A percentile compares a stretch with the other conserved stretches of the same genome.
Conservation (phyloP, 176 grass and related monocot genomes). For the Avena atlantica region DNA sequence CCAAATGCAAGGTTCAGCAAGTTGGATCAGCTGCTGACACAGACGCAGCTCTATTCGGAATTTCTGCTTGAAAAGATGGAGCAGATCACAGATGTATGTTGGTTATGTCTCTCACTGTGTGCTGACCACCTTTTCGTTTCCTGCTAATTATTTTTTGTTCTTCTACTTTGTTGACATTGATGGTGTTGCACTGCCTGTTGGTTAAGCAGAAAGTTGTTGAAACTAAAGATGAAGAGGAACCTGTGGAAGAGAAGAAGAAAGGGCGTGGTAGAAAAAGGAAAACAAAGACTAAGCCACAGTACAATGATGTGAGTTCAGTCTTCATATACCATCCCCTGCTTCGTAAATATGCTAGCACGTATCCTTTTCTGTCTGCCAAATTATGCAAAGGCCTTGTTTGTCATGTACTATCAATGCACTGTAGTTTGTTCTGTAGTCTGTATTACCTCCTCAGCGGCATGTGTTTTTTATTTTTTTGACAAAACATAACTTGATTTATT, state of each 20-base stretch:
- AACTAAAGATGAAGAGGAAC: slow-evolving; percentile 55
- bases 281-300: slow-evolving; percentile 47
- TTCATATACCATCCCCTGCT: background rate
- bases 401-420: too few species aligned
- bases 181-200: slow-evolving; percentile 36
- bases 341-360: too few species aligned
- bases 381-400: too few species aligned
- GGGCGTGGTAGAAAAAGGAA: slow-evolving; percentile 75
- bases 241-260: slow-evolving; percentile 58
- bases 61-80: slow-evolving; percentile 98
- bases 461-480: too few species aligned
- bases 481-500: background rate
- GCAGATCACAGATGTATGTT: slow-evolving; percentile 66
- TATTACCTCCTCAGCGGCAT: too few species aligned
- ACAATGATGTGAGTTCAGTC: slow-evolving; percentile 76
- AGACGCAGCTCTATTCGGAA: slow-evolving; percentile 87
- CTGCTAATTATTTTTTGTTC: background rate
- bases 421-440: too few species aligned
- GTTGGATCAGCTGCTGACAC: slow-evolving; percentile 79
- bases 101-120: background rate
- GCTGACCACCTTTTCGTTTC: background rate
- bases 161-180: background rate
- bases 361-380: too few species aligned
- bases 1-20: slow-evolving; percentile 72
- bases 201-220: slow-evolving; percentile 54